A percentile compares a stretch with the other conserved stretches of the same genome.
phyloP scores from a whole-genome alignment of 805 yeast genomes.

The Metschnikowia amazonensis region DNA sequence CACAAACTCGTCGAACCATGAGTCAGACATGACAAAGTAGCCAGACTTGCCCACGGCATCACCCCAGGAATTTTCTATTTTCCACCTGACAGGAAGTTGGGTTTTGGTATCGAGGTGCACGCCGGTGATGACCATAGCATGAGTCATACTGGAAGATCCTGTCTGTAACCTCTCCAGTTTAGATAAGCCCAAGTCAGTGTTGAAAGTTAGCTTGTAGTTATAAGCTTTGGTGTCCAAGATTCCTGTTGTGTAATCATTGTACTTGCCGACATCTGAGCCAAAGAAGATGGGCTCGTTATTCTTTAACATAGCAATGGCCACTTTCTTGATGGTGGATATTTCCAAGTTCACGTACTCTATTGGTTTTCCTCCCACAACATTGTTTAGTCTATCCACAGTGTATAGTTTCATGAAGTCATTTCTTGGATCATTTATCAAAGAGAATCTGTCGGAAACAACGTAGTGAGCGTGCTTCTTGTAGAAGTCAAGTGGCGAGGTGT shows the following conservation, averaged over 20 bases:
- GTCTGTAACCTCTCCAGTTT: constrained; percentile 71
- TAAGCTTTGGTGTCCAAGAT: constrained; percentile 68
- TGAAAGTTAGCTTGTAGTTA: constrained; percentile 59
- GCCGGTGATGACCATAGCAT: constrained; percentile 83
- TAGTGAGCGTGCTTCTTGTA: constrained; percentile 51
- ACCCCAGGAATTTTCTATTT: constrained; percentile 45
- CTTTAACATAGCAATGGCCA: constrained; percentile 66
- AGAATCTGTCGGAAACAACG: constrained; percentile 52
- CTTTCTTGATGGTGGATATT: constrained; percentile 51
- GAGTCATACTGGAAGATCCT: constrained; percentile 78
- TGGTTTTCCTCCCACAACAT: constrained; percentile 64
- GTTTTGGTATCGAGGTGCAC: constrained; percentile 61
- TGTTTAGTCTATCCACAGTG: constrained; percentile 71
- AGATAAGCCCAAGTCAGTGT: constrained; percentile 45
- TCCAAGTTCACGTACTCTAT: constrained; percentile 70
- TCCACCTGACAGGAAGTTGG: constrained; percentile 42
- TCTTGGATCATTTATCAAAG: constrained; percentile 80
- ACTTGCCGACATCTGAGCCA: constrained; percentile 87
- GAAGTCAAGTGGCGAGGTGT: constrained; percentile 64
- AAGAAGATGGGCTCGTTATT: constrained; percentile 78
- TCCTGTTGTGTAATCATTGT: constrained; percentile 59
- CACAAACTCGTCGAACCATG: constrained; percentile 43
- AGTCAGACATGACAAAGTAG: constrained; percentile 42
- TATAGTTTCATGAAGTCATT: constrained; percentile 60
- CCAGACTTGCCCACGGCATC: constrained; percentile 39